A percentile compares a stretch with the other conserved stretches of the same genome.
phyloP scores from a whole-genome alignment of 148 eudicot genomes.

The Agrostemma githago region DNA sequence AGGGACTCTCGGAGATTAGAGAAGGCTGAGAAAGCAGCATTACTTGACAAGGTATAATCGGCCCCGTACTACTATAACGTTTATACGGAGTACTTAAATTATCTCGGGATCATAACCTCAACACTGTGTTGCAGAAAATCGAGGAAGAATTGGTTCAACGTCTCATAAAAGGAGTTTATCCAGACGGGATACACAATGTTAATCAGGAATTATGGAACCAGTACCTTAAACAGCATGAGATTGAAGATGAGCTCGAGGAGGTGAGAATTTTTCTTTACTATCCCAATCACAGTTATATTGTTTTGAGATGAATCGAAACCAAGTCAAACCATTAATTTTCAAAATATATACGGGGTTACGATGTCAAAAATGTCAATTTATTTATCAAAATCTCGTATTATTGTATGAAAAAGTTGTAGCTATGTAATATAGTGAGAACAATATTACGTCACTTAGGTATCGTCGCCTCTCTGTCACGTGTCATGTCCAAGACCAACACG shows the following conservation, averaged over 20 bases:
- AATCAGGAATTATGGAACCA: slow-evolving; percentile 34
- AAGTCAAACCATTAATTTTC: too few species aligned
- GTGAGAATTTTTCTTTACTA: slow-evolving; percentile 16
- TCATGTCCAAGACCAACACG: too few species aligned
- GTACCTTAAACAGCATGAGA: slow-evolving; percentile 29
- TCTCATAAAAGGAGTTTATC: slow-evolving; percentile 57
- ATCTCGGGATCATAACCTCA: background rate
- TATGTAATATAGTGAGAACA: background rate
- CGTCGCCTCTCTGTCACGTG: too few species aligned
- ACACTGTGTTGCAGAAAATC: slow-evolving; percentile 54
- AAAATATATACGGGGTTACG: background rate
- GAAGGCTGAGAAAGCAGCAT: slow-evolving; percentile 87
- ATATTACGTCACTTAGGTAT: too few species aligned
- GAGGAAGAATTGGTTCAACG: slow-evolving; percentile 84
- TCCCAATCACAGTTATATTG: background rate
- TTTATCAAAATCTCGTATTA: background rate
- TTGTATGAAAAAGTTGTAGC: background rate
- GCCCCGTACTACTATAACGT: background rate
- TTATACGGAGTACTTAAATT: background rate
- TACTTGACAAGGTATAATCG: slow-evolving; percentile 50
- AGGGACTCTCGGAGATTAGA: slow-evolving; percentile 76
- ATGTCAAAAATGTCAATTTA: background rate
- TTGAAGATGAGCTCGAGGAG: slow-evolving; percentile 52
- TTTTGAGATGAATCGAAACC: too few species aligned
- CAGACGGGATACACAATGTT: slow-evolving; percentile 56